Percentiles rank a stretch among this genome's conserved stretches.
Conservation (phyloP, 306 rosid species). For the Canavalia ensiformis region DNA sequence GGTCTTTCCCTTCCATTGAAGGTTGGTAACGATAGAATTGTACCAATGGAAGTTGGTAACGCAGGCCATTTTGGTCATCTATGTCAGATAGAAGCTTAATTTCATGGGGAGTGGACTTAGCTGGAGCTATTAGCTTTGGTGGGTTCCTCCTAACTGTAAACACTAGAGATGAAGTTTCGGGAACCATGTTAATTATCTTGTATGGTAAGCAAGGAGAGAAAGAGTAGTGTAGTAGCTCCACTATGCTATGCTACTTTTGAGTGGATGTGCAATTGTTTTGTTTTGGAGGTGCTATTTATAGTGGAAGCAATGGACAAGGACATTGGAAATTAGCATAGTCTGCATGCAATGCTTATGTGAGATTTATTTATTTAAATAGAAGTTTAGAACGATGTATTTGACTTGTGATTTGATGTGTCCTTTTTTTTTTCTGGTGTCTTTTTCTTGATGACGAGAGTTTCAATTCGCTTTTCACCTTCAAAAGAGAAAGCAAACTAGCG, state of each 20-base stretch:
- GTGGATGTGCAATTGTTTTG: neutral
- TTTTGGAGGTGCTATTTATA: slow-evolving; percentile 5
- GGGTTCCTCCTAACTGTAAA: slow-evolving; percentile 17
- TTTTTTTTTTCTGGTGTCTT: neutral
- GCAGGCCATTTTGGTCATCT: slow-evolving; percentile 20
- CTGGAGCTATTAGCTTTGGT: slow-evolving; percentile 21
- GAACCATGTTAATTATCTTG: neutral
- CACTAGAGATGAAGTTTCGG: neutral
- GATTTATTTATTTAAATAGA: neutral
- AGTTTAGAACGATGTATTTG: neutral
- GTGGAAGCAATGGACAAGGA: neutral
- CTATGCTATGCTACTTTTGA: neutral
- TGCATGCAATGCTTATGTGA: neutral
- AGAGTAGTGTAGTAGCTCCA: neutral
- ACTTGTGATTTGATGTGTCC: neutral
- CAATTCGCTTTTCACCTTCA: neutral
- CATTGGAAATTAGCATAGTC: neutral
- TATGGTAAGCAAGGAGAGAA: neutral
- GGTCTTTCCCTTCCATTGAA: slow-evolving; percentile 33
- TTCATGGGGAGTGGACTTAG: slow-evolving; percentile 16
- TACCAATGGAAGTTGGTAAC: neutral
- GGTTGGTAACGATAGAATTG: neutral
- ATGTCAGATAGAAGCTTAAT: slow-evolving; percentile 19
- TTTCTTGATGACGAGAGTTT: neutral
- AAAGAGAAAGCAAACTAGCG: neutral